Evolutionary conservation across 495 filamentous ascomycete genomes (phyloP).

Genomic region (Mytilinidion resinicola): DNA sequence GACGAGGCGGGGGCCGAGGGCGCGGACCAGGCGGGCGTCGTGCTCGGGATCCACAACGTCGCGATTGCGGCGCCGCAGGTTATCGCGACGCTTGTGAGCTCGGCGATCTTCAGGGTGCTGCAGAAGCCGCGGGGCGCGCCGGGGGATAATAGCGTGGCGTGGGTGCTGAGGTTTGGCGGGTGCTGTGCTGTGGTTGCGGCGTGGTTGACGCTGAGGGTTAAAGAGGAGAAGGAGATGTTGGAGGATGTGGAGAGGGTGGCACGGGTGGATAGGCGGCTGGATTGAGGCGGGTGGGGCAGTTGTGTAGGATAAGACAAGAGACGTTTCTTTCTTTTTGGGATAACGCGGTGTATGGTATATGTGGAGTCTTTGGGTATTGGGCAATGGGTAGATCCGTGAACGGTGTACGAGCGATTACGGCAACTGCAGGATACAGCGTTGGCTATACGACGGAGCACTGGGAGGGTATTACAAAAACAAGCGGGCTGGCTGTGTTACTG

Average conservation of each 20-base stretch:
- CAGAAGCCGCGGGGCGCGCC: slow-evolving; percentile 77
- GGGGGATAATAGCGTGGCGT: slow-evolving; percentile 79
- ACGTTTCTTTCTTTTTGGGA: background rate
- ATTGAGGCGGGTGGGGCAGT: background rate
- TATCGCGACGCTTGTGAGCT: slow-evolving; percentile 73
- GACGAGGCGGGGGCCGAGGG: slow-evolving; percentile 42
- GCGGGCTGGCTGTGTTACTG: no score
- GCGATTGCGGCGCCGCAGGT: slow-evolving; percentile 83
- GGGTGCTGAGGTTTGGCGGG: slow-evolving; percentile 76
- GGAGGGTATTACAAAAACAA: no score
- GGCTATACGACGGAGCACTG: no score
- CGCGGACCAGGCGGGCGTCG: slow-evolving; percentile 76
- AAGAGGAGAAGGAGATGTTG: slow-evolving; percentile 30
- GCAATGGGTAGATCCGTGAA: no score
- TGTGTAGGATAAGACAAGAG: background rate
- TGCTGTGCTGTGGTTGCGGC: slow-evolving; percentile 69
- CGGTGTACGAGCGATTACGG: no score
- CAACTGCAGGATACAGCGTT: no score
- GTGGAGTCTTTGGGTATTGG: background rate
- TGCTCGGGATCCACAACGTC: slow-evolving; percentile 89
- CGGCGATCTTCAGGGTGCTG: slow-evolving; percentile 68
- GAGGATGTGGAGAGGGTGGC: background rate
- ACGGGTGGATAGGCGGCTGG: background rate
- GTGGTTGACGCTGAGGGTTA: slow-evolving; percentile 38
- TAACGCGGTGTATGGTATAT: background rate